phyloP scores from a whole-genome alignment of 2,329 filamentous ascomycete species.

The Myrmaecium sp. region DNA sequence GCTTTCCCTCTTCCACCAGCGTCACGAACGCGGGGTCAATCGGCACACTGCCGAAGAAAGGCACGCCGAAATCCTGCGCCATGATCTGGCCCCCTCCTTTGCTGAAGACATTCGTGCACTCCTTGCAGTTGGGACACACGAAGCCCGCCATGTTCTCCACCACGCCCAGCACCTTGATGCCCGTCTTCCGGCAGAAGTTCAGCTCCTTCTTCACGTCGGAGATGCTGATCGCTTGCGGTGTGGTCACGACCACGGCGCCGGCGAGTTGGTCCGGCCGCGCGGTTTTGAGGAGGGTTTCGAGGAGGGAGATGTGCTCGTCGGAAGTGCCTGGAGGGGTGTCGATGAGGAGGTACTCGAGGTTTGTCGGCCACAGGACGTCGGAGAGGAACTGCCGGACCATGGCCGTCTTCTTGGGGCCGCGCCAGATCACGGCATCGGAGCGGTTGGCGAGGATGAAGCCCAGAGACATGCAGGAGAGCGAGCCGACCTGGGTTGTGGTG shows the following conservation, averaged over 20 bases:
- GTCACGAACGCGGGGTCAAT: slow-evolving; percentile 87
- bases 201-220: slow-evolving; percentile 89
- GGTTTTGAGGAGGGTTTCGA: slow-evolving; percentile 36
- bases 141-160: slow-evolving; percentile 95
- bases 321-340: slow-evolving; percentile 93
- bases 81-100: slow-evolving; percentile 80
- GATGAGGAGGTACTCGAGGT: slow-evolving; percentile 81
- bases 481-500: slow-evolving; percentile 29
- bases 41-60: slow-evolving; percentile 72
- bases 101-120: slow-evolving; percentile 87
- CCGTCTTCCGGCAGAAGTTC: slow-evolving; percentile 80
- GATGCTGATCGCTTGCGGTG: slow-evolving; percentile 83
- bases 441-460: slow-evolving; percentile 74
- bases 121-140: slow-evolving; percentile 58
- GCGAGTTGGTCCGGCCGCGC: slow-evolving; percentile 48
- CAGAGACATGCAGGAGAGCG: slow-evolving; percentile 74
- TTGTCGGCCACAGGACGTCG: slow-evolving; percentile 69
- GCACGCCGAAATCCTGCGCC: slow-evolving; percentile 70
- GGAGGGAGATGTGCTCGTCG: slow-evolving; percentile 6
- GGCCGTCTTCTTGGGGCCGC: slow-evolving; percentile 94
- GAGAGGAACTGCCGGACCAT: slow-evolving; percentile 96
- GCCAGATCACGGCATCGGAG: slow-evolving; percentile 90
- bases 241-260: slow-evolving; percentile 88
- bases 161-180: slow-evolving; percentile 66
- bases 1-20: slow-evolving; percentile 59